These are phyloP conservation scores for Ustilago trichophora DNA, from an alignment of 1,284 basidiomycete genomes.

Conservation along the genomic window DNA sequence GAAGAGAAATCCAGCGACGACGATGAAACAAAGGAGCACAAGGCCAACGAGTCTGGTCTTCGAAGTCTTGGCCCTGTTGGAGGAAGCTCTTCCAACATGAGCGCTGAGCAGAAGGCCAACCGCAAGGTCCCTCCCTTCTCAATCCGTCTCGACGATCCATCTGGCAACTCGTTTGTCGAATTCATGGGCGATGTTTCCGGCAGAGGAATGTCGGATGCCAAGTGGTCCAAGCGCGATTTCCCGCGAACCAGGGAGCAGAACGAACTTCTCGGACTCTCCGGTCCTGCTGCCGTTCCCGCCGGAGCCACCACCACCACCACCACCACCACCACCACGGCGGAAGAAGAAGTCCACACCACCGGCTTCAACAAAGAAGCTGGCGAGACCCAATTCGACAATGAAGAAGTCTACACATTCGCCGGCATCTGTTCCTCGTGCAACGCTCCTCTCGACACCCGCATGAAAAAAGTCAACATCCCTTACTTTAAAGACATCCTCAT, in stretches of 20 bases:
- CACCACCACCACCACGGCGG: no score
- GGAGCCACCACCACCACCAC: no score
- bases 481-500: constrained; percentile 99
- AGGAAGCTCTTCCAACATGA: constrained; percentile 23
- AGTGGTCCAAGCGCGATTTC: constrained; percentile 92
- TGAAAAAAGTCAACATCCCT: constrained; percentile 97
- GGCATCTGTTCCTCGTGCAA: constrained; percentile 90
- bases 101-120: constrained; percentile 59
- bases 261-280: constrained; percentile 77
- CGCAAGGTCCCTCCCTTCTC: constrained; percentile 80
- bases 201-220: constrained; percentile 77
- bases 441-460: constrained; percentile 82
- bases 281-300: constrained; percentile 56
- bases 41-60: constrained; percentile 45
- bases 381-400: constrained; percentile 70
- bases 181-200: constrained; percentile 57
- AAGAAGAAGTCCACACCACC: constrained; percentile 59
- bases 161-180: constrained; percentile 85
- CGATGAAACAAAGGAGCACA: constrained; percentile 63
- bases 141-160: constrained; percentile 87
- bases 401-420: constrained; percentile 90
- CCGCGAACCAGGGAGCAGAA: constrained; percentile 85
- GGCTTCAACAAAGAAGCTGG: constrained; percentile 62
- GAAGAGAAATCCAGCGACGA: constrained; percentile 69
- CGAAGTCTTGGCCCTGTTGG: constrained; percentile 41